These are phyloP conservation scores for Arctostaphylos glauca DNA, from an alignment of 148 eudicot genomes.

Conservation along the genomic window DNA sequence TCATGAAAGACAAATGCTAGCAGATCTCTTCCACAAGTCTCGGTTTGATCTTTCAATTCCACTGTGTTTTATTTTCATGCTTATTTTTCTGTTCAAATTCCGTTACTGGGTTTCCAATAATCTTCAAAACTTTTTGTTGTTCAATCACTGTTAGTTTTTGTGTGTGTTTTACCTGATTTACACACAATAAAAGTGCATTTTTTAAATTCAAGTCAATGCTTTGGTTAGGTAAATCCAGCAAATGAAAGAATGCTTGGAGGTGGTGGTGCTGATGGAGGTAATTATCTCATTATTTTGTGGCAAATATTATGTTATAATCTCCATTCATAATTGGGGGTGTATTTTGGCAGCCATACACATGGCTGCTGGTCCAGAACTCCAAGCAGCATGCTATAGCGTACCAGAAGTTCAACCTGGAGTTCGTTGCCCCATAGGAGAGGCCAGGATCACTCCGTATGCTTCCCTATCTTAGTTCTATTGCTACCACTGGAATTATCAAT, in stretches of 20 bases:
- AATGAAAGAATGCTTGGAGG: slow-evolving; percentile 91
- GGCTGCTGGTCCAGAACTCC: slow-evolving; percentile 84
- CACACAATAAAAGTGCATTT: no score
- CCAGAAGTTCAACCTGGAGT: slow-evolving; percentile 78
- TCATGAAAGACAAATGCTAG: no score
- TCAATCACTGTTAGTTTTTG: no score
- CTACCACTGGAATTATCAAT: neutral
- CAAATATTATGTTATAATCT: neutral
- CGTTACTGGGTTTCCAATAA: no score
- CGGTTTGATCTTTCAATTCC: no score
- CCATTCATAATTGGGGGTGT: neutral
- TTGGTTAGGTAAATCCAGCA: slow-evolving; percentile 76
- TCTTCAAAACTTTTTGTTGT: no score
- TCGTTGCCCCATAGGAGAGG: slow-evolving; percentile 96
- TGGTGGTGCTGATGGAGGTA: slow-evolving; percentile 98
- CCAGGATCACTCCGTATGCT: slow-evolving; percentile 85
- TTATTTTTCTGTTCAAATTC: neutral
- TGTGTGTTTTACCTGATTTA: no score
- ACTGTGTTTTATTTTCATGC: no score
- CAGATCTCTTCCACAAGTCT: no score
- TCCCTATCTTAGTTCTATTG: neutral
- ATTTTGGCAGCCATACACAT: slow-evolving; percentile 63
- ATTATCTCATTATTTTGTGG: neutral
- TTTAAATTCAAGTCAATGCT: neutral
- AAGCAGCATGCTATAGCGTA: slow-evolving; percentile 74